Percentiles rank a stretch among this genome's conserved stretches.
Conservation (phyloP, 148 eudicot genomes). For the Heliosperma pusillum region DNA sequence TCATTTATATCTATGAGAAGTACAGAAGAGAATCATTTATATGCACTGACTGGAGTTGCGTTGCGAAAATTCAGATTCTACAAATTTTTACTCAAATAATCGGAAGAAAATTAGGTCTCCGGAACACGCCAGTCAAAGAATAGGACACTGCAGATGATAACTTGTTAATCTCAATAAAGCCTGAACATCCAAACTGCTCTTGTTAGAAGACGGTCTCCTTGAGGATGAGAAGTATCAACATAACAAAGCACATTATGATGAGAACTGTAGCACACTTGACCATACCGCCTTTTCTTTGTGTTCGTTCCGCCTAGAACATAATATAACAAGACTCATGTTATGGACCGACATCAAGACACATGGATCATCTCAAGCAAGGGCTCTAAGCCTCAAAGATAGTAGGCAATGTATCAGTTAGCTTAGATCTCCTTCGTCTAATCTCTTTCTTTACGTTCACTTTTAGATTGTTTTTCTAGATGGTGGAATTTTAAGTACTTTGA, state of each 20-base stretch:
- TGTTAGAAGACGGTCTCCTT: constrained; percentile 40
- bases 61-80: not conserved
- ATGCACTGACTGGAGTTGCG: not conserved
- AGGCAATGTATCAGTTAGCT: too few relatives aligned
- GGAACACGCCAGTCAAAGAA: not conserved
- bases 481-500: too few relatives aligned
- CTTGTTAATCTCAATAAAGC: not conserved
- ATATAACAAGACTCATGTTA: not conserved
- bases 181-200: not conserved
- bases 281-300: constrained; percentile 47
- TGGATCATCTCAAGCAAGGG: not conserved
- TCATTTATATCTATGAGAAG: not conserved
- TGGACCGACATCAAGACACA: not conserved
- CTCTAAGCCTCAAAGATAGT: not conserved
- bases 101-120: not conserved
- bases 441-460: too few relatives aligned
- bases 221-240: constrained; percentile 43
- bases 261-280: constrained; percentile 49
- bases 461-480: too few relatives aligned
- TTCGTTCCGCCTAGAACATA: constrained; percentile 41
- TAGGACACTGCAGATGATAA: not conserved
- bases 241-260: constrained; percentile 49
- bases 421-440: too few relatives aligned
- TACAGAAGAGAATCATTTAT: not conserved
- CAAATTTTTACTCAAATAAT: not conserved